Conservation (phyloP, 176 grass and related monocot genomes). For the Lolium multiflorum region DNA sequence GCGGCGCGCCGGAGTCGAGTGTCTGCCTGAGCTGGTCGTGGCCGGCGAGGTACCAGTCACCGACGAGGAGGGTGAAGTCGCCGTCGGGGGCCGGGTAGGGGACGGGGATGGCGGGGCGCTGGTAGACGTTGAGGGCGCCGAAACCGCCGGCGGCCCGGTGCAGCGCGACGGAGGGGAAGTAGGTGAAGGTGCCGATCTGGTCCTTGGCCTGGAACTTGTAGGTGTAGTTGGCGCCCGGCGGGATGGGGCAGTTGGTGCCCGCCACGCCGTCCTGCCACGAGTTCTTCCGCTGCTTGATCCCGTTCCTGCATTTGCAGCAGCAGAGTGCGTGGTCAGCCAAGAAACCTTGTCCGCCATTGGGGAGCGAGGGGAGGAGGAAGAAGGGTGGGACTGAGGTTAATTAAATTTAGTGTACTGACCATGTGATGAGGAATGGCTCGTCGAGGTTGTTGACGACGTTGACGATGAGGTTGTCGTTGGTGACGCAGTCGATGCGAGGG, state of each 20-base stretch:
- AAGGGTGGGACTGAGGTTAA: too few species aligned
- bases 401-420: slow-evolving; percentile 40
- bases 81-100: slow-evolving; percentile 56
- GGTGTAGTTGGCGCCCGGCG: slow-evolving; percentile 70
- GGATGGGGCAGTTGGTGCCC: slow-evolving; percentile 92
- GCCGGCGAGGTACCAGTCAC: slow-evolving; percentile 66
- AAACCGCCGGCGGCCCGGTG: slow-evolving; percentile 80
- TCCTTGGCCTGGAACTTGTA: slow-evolving; percentile 92
- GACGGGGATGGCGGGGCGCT: slow-evolving; percentile 75
- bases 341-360: neutral
- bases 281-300: slow-evolving; percentile 93
- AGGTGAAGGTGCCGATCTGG: slow-evolving; percentile 80
- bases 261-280: slow-evolving; percentile 94
- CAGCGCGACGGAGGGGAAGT: slow-evolving; percentile 77
- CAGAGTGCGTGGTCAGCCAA: neutral
- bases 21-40: slow-evolving; percentile 56
- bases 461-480: slow-evolving; percentile 92
- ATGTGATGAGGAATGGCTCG: slow-evolving; percentile 91
- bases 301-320: slow-evolving; percentile 57
- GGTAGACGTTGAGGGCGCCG: slow-evolving; percentile 74
- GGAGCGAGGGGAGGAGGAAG: neutral
- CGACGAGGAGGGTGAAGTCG: slow-evolving; percentile 76
- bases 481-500: slow-evolving; percentile 79
- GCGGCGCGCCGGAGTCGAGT: slow-evolving; percentile 47
- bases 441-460: slow-evolving; percentile 80